Base-by-base conservation (phyloP, 176 grass and related monocot species). In the Oryza australiensis region DNA sequence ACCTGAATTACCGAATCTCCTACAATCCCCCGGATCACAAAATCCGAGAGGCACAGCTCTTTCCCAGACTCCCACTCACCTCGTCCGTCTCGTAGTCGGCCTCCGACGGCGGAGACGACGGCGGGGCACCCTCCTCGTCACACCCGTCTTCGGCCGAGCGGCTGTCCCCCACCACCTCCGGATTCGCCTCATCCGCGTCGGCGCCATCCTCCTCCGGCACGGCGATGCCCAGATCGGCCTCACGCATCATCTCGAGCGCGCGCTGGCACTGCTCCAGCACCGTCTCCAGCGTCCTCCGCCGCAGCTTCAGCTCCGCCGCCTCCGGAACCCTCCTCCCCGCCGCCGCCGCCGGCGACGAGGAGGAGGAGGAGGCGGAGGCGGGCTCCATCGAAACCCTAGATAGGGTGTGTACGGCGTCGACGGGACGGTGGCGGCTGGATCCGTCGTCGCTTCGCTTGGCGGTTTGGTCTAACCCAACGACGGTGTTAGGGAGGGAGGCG, bases 211-310 rank as follows among this genome's bases (percentile, higher is more conserved):
- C 83, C 46, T 48, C 73, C 30, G 73, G 1, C 12, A 40, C 80
- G 46, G 26, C 51, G 10, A 69, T 62, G 7, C 34, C 64, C 11
- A 84, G 79, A 77, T 90, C 84, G 18, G 37, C 48, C 73, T 89
- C 86, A 9, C 51, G 75, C 38, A 89, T 79, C 65, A 86, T 55
- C 45, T 94, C 91, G 27, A 97, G 84, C 28, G 91, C 89, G 71
- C 70, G 83, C 86, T 87, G 84, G 82, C 94, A 94, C 89, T 97
- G 91, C 72, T 92, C 88, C 65, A 97, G 89, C 66, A 97, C 89
- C 79, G 86, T 73, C 87, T 90, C 86, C 27, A 97, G 80, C 66
- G 91, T 93, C 86, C 35, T 79, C 89, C 84, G 81, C 74, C 89
- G 83, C 80, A 91, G 69, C 73, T 74, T 84, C 72, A 87, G 82